phyloP scores from a whole-genome alignment of 768 basidiomycete genomes.

The Tephrocybe sp. region DNA sequence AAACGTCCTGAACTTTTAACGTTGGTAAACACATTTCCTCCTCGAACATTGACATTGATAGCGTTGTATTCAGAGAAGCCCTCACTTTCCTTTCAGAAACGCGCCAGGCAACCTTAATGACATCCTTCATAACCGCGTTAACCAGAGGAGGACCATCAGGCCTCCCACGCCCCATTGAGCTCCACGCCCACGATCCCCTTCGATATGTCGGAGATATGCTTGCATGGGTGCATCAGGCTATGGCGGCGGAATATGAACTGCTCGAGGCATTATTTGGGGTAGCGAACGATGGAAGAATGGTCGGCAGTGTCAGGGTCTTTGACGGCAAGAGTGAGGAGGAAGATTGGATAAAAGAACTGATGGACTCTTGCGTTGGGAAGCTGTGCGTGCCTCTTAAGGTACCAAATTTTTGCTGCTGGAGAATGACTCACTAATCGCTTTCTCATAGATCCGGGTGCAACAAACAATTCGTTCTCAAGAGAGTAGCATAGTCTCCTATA shows the following conservation, averaged over 20 bases:
- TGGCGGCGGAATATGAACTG: slow-evolving; percentile 94
- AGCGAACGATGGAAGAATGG: slow-evolving; percentile 66
- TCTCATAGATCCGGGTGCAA: slow-evolving; percentile 74
- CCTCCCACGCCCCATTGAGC: slow-evolving; percentile 88
- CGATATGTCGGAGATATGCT: slow-evolving; percentile 98
- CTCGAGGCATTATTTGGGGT: slow-evolving; percentile 84
- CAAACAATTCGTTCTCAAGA: slow-evolving; percentile 94
- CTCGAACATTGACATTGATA: neutral
- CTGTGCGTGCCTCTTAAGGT: slow-evolving; percentile 90
- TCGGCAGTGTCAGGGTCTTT: slow-evolving; percentile 65
- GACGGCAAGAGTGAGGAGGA: slow-evolving; percentile 61
- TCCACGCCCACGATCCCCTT: slow-evolving; percentile 96
- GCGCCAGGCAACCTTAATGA: slow-evolving; percentile 76
- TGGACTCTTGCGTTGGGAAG: slow-evolving; percentile 82
- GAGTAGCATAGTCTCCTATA: slow-evolving; percentile 88
- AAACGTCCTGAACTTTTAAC: slow-evolving; percentile 76
- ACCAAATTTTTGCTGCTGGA: slow-evolving; percentile 6
- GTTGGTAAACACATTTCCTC: slow-evolving; percentile 36
- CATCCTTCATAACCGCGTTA: slow-evolving; percentile 83
- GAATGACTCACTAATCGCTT: neutral
- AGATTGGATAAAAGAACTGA: slow-evolving; percentile 73
- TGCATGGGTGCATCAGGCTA: slow-evolving; percentile 96
- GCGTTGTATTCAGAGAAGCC: slow-evolving; percentile 51
- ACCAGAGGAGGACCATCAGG: slow-evolving; percentile 87
- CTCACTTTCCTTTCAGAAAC: slow-evolving; percentile 76